A percentile compares a stretch with the other conserved stretches of the same genome.
Conservation (phyloP, 768 basidiomycete species). For the Leccinellum rugosiceps region DNA sequence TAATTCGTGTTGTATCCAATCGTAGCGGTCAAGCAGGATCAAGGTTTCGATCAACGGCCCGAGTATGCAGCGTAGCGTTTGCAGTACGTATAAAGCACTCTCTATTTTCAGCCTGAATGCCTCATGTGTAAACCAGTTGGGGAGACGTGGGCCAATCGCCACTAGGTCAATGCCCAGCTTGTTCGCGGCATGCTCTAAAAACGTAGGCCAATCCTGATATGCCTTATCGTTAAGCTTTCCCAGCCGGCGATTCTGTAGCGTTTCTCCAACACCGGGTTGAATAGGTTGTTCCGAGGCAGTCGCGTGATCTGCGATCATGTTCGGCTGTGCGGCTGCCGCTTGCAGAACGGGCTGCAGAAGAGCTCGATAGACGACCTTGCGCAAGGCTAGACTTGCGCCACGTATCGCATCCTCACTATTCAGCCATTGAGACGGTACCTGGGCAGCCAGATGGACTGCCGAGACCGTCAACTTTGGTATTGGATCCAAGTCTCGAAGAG, state of each 20-base stretch:
- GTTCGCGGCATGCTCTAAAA: conserved; percentile 36
- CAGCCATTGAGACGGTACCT: conserved; percentile 64
- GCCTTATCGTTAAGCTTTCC: conserved; percentile 51
- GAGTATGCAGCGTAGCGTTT: conserved; percentile 63
- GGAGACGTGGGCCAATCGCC: conserved; percentile 10
- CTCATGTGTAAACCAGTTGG: conserved; percentile 23
- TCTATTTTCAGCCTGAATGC: conserved; percentile 30
- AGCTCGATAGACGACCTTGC: conserved; percentile 73
- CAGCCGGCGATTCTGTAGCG: conserved; percentile 42
- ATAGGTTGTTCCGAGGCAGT: conserved; percentile 4
- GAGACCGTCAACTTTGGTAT: conserved; percentile 34
- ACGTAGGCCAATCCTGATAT: conserved; percentile 49
- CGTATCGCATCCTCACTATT: conserved; percentile 31
- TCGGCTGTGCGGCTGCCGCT: conserved; percentile 1
- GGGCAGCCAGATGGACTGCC: conserved; percentile 65
- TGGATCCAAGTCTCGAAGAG: conserved; percentile 17
- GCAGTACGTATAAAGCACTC: conserved; percentile 52
- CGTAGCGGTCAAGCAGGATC: conserved; percentile 58
- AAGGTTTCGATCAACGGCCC: conserved; percentile 67
- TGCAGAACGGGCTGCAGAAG: conserved; percentile 42
- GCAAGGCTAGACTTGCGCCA: conserved; percentile 48
- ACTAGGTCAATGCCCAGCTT: conserved; percentile 26
- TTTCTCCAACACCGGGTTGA: conserved; percentile 35
- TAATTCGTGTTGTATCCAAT: conserved; percentile 50
- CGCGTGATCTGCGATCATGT: neutral